Conservation (phyloP, 2,329 filamentous ascomycete species). For the Stylonectria norvegica region DNA sequence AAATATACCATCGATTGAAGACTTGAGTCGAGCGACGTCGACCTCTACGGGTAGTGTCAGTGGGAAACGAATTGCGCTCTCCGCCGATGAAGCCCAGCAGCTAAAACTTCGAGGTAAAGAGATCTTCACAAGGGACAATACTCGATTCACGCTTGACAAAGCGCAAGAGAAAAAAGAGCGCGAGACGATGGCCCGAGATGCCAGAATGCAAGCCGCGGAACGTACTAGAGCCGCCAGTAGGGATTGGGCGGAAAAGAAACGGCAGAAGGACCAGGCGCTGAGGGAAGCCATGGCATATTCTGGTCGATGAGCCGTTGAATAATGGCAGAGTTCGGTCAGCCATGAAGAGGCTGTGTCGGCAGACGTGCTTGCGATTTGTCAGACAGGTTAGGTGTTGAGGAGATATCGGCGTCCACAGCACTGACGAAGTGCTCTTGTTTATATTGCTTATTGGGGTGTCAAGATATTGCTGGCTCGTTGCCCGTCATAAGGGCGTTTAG, state of each 20-base stretch:
- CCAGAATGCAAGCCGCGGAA: conserved; percentile 59
- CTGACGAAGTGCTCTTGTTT: conserved; percentile 13
- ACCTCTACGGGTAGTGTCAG: conserved; percentile 43
- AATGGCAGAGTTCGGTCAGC: too few species aligned
- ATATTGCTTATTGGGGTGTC: conserved; percentile 10
- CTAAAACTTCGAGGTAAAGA: conserved; percentile 53
- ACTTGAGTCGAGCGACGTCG: conserved; percentile 41
- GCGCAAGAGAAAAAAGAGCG: conserved; percentile 53
- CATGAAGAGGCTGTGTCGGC: too few species aligned
- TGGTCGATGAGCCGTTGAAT: conserved; percentile 1
- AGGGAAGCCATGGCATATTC: conserved; percentile 11
- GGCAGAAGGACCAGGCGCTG: conserved; percentile 35
- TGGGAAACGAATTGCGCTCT: conserved; percentile 48
- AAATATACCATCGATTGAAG: conserved; percentile 19
- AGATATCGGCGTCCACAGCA: conserved; percentile 15
- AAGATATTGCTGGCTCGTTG: conserved; percentile 5
- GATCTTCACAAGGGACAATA: conserved; percentile 52
- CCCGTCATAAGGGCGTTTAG: conserved; percentile 14
- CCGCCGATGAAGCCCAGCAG: conserved; percentile 47
- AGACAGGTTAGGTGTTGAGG: conserved; percentile 21
- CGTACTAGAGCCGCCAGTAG: conserved; percentile 56
- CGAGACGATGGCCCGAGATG: conserved; percentile 51
- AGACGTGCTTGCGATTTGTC: conserved; percentile 2
- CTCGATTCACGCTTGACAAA: conserved; percentile 41
- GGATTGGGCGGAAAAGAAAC: conserved; percentile 61